Evolutionary conservation across 2,329 filamentous ascomycete genomes (phyloP).

Genomic region (Calonectria naviculata): DNA sequence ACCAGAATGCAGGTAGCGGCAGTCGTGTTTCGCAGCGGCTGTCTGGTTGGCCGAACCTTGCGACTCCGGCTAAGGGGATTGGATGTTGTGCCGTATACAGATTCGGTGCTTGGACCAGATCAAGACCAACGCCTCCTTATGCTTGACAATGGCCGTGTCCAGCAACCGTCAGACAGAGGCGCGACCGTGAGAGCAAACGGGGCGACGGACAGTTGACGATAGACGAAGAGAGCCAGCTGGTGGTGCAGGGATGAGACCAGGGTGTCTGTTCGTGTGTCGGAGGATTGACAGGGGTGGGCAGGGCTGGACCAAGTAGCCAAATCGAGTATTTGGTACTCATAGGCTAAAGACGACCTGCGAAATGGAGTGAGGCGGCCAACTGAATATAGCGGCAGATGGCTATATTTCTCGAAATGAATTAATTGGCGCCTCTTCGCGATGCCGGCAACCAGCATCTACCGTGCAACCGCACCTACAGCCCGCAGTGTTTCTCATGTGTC

Average conservation of each 20-base stretch:
- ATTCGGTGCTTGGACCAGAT: background rate
- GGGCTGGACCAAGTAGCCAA: conserved; percentile 15
- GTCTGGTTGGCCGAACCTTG: conserved; percentile 7
- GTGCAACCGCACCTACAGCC: background rate
- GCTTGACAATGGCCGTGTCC: conserved; percentile 20
- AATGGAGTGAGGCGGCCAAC: conserved; percentile 3
- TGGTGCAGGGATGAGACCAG: background rate
- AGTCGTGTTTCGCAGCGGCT: background rate
- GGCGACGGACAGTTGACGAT: conserved; percentile 2
- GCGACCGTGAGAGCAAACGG: background rate
- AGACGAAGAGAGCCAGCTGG: background rate
- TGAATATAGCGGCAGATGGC: background rate
- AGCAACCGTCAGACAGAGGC: conserved; percentile 24
- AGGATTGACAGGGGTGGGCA: background rate
- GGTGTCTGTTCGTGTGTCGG: background rate
- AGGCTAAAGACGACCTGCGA: background rate
- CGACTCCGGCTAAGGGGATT: conserved; percentile 2
- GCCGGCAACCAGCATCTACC: background rate
- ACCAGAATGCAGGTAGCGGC: background rate
- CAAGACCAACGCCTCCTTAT: conserved; percentile 14
- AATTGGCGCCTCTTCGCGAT: background rate
- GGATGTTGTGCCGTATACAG: background rate
- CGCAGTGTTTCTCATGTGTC: background rate
- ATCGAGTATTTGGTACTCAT: conserved; percentile 4
- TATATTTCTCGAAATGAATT: background rate